Evolutionary conservation across 73 alveolate species (phyloP).

Genomic region (Paramecium tetraurelia): DNA sequence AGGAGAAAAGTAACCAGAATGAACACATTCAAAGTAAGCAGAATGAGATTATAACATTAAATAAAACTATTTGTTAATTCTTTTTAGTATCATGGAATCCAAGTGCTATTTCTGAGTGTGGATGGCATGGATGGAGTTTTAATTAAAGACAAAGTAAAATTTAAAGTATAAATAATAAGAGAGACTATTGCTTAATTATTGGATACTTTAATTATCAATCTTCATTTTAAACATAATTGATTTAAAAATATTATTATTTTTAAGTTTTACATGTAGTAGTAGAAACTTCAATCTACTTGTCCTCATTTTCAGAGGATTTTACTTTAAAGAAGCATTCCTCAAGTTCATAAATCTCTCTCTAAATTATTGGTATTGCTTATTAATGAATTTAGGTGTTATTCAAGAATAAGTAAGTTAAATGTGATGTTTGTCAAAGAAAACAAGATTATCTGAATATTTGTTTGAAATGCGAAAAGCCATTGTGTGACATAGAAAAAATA

Average conservation of each 20-base stretch:
- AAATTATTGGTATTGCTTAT: background rate
- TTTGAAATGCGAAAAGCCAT: conserved; percentile 24
- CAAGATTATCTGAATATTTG: conserved; percentile 8
- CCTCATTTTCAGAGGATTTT: conserved; percentile 4
- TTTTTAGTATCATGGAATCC: background rate
- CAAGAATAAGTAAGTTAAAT: background rate
- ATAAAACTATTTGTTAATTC: background rate
- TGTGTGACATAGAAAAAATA: background rate
- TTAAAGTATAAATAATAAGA: background rate
- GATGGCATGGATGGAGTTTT: background rate
- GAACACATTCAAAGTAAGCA: background rate
- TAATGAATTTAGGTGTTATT: background rate
- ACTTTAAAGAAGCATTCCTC: background rate
- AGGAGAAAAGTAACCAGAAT: conserved; percentile 31
- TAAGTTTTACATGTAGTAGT: background rate
- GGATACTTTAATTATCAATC: background rate
- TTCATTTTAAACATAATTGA: background rate
- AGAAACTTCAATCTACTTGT: background rate
- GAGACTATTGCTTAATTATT: background rate
- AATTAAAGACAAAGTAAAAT: background rate
- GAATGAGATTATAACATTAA: background rate
- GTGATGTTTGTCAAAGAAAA: background rate
- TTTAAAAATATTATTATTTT: background rate
- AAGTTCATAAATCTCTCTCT: background rate
- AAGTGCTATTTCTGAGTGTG: background rate